Evolutionary conservation across 345 rosid genomes (phyloP).

Genomic region (Corchorus olitorius): DNA sequence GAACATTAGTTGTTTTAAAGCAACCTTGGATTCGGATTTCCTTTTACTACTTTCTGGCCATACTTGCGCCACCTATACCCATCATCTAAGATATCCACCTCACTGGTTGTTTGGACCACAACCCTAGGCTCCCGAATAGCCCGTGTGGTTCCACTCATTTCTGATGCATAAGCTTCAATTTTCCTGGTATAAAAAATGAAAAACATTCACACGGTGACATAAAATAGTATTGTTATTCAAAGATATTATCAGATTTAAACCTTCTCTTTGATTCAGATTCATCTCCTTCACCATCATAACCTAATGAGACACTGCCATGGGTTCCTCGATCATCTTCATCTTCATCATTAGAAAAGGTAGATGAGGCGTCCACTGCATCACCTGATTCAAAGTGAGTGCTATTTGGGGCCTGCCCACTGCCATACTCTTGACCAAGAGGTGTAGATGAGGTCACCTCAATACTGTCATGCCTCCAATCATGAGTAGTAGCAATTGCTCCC

Average conservation of each 20-base stretch:
- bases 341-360: slow-evolving; percentile 73
- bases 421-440: slow-evolving; percentile 50
- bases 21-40: slow-evolving; percentile 97
- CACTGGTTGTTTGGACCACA: slow-evolving; percentile 97
- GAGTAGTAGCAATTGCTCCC: slow-evolving; percentile 38
- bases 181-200: slow-evolving; percentile 50
- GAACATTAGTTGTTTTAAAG: background rate
- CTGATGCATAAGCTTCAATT: slow-evolving; percentile 71
- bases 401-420: slow-evolving; percentile 54
- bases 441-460: slow-evolving; percentile 69
- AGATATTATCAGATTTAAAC: slow-evolving; percentile 32
- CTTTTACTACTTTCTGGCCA: slow-evolving; percentile 99
- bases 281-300: slow-evolving; percentile 71
- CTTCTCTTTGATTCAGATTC: slow-evolving; percentile 95
- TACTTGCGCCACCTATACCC: slow-evolving; percentile 98
- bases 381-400: slow-evolving; percentile 57
- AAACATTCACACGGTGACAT: slow-evolving; percentile 16
- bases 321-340: slow-evolving; percentile 74
- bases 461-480: slow-evolving; percentile 65
- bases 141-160: slow-evolving; percentile 93
- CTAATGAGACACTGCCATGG: slow-evolving; percentile 64
- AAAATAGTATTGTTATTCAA: slow-evolving; percentile 9
- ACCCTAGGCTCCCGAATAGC: slow-evolving; percentile 97
- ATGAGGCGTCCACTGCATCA: slow-evolving; percentile 73
- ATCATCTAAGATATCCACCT: slow-evolving; percentile 94